Base-by-base conservation (phyloP, 228 moss, liverwort and hornwort genomes). In the Sphagnum fallax region DNA sequence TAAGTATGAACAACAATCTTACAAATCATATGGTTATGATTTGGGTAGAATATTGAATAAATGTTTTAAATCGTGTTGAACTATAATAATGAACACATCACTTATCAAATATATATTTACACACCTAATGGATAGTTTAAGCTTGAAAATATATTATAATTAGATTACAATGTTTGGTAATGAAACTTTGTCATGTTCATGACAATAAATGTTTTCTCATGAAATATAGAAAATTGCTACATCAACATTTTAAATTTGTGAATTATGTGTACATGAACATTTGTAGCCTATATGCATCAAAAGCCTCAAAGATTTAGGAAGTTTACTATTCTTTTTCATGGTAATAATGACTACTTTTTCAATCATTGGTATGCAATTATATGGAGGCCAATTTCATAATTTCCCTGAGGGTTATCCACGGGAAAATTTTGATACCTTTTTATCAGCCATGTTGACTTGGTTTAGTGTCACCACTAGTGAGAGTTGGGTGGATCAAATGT, bases 401-500 rank as follows among this genome's bases (percentile, higher is more conserved):
- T 87, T 97, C 76, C 0, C 14, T 1, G 81, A 74, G 32, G 93
- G 91, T 5, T 80, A 75, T 70, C 97, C 97, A 52, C 90, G 97
- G 10, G 89, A 85, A 75, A 97, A 97, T 53, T 78, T 82, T 18
- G 90, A 97, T 8, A 77, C 82, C 49, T 79, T 97, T 1, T 77
- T 65, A 3, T 49, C 64, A 72, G 81, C 97, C 6, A 69, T 70
- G 49, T 0, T 91, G 11, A 77, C 87, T 47, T 93, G 93, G 97
- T 97, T 93, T 70, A 79, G 74, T 6, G 6, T 97, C 6, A 89
- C 97, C 10, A 97, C 85, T 0, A 88, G 85, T 52, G 97, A 97
- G 74, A 91, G 93, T 72, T 97, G 97, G 97, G 78, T 89, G 6
- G 78, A 88, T 62, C 72, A 90, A 66, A 83, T 93, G 79, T 93